phyloP scores from a whole-genome alignment of 306 rosid species.

The Vigna unguiculata region DNA sequence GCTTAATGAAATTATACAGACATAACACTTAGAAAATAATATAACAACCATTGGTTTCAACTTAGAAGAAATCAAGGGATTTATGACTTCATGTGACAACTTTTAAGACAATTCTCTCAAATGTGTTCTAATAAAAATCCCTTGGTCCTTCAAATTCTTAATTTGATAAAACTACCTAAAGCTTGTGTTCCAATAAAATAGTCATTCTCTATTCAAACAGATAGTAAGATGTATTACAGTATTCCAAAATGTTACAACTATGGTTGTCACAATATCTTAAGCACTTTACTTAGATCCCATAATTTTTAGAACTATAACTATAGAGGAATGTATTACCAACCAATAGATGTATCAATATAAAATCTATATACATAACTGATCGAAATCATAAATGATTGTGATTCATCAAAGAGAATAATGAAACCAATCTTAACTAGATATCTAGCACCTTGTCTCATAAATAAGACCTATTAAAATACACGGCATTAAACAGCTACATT shows the following conservation, averaged over 20 bases:
- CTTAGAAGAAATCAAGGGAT: neutral
- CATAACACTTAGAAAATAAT: neutral
- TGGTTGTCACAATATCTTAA: neutral
- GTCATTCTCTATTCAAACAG: neutral
- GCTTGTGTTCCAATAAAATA: slow-evolving; percentile 19
- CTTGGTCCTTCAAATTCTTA: neutral
- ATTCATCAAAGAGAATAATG: slow-evolving; percentile 6
- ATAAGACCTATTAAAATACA: slow-evolving; percentile 5
- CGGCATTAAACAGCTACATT: neutral
- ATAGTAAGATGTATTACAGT: slow-evolving; percentile 16
- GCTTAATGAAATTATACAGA: slow-evolving; percentile 1
- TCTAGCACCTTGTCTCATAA: slow-evolving; percentile 6
- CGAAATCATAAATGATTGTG: slow-evolving; percentile 1
- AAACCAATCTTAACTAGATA: slow-evolving; percentile 30
- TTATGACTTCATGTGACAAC: neutral
- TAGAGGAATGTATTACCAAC: neutral
- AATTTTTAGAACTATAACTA: neutral
- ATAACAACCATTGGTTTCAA: neutral
- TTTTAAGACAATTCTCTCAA: slow-evolving; percentile 14
- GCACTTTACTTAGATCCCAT: neutral
- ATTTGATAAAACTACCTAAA: neutral
- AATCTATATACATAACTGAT: neutral
- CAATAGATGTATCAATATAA: neutral
- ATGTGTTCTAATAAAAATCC: neutral
- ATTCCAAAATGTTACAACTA: neutral